A percentile compares a stretch with the other conserved stretches of the same genome.
These are phyloP conservation scores for Phytomonas serpens DNA, from an alignment of 208 protist species.

Conservation along the genomic window DNA sequence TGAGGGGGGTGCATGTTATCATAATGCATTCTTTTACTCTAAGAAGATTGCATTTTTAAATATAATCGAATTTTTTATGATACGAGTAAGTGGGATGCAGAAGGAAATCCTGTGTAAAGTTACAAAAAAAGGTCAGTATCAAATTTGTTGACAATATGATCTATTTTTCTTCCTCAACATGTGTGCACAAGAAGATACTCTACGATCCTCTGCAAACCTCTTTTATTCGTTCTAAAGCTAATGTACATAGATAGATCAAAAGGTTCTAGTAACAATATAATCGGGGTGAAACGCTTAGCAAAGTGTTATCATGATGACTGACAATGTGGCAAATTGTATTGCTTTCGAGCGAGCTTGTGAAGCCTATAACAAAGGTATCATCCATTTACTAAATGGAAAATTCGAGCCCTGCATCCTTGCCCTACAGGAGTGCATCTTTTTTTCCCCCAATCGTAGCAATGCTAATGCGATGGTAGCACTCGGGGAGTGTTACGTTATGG, in stretches of 20 bases:
- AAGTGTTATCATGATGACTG: neutral
- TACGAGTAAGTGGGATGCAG: neutral
- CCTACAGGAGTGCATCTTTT: constrained; percentile 70
- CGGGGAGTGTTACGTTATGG: constrained; percentile 73
- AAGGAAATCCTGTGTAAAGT: neutral
- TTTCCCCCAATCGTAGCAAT: constrained; percentile 38
- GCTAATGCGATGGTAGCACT: constrained; percentile 60
- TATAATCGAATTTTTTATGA: neutral
- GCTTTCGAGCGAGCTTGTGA: constrained; percentile 1
- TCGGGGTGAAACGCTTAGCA: neutral
- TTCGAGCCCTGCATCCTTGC: constrained; percentile 48
- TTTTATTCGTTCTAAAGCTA: too few relatives aligned
- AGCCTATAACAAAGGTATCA: constrained; percentile 41
- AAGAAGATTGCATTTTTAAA: neutral
- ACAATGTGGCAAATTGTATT: constrained; percentile 6
- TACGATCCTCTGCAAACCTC: too few relatives aligned
- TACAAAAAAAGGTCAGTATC: neutral
- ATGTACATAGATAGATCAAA: too few relatives aligned
- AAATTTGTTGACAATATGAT: neutral
- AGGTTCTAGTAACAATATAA: too few relatives aligned
- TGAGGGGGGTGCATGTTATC: neutral
- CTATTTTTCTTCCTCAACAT: neutral
- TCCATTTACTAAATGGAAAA: constrained; percentile 29
- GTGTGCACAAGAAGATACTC: neutral
- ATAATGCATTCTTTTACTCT: neutral